Conservation (phyloP, 1,284 basidiomycete species). For the Flammula alnicola region DNA sequence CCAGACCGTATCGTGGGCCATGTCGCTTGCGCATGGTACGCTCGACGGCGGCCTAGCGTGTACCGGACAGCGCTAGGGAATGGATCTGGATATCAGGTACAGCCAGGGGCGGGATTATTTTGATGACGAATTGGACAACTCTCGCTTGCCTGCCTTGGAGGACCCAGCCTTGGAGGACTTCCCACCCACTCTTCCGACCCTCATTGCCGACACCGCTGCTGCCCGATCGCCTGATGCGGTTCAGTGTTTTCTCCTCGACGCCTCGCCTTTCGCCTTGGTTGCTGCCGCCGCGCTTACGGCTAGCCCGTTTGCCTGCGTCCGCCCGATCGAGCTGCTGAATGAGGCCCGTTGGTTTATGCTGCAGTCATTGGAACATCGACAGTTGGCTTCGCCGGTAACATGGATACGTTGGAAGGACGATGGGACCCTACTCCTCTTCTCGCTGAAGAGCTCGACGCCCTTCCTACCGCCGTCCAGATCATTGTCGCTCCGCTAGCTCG, state of each 20-base stretch:
- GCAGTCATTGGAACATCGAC: slow-evolving; percentile 17
- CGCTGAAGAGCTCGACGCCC: slow-evolving; percentile 25
- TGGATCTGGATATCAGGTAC: slow-evolving; percentile 27
- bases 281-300: slow-evolving; percentile 24
- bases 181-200: slow-evolving; percentile 3
- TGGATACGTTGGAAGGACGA: neutral
- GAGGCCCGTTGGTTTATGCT: slow-evolving; percentile 8
- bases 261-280: slow-evolving; percentile 22
- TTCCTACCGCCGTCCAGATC: slow-evolving; percentile 15
- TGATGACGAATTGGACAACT: slow-evolving; percentile 27
- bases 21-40: slow-evolving; percentile 13
- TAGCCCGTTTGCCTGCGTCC: slow-evolving; percentile 25
- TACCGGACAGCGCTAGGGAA: slow-evolving; percentile 7
- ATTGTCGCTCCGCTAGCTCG: slow-evolving; percentile 24
- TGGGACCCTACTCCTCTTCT: slow-evolving; percentile 8
- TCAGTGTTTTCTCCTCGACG: slow-evolving; percentile 6
- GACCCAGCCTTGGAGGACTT: slow-evolving; percentile 11
- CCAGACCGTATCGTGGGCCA: slow-evolving; percentile 16
- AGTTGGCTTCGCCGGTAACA: slow-evolving; percentile 2
- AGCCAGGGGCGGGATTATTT: slow-evolving; percentile 29
- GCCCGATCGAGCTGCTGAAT: slow-evolving; percentile 23
- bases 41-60: slow-evolving; percentile 22
- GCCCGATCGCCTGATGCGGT: slow-evolving; percentile 20
- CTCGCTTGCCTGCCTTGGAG: slow-evolving; percentile 3
- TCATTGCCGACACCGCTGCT: slow-evolving; percentile 15